Percentiles rank a stretch among this genome's conserved stretches.
phyloP scores from a whole-genome alignment of 192 early-diverging fungal genomes.

The Lunasporangiospora selenospora region DNA sequence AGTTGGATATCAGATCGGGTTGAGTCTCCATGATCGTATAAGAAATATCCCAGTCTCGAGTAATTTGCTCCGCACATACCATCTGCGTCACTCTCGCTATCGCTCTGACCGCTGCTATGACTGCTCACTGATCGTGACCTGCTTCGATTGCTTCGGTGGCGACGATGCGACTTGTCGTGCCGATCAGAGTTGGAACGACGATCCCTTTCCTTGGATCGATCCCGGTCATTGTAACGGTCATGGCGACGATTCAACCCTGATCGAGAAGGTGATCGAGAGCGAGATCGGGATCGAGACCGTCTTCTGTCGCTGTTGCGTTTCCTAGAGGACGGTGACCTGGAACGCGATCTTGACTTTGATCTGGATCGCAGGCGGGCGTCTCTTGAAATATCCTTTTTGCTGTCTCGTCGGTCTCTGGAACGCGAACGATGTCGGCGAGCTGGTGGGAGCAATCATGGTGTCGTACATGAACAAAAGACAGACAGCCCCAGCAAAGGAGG shows the following conservation, averaged over 20 bases:
- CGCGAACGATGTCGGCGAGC: slow-evolving; percentile 28
- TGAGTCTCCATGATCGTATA: too few relatives aligned
- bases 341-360: slow-evolving; percentile 14
- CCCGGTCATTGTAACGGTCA: too few relatives aligned
- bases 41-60: not conserved
- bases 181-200: too few relatives aligned
- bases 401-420: slow-evolving; percentile 11
- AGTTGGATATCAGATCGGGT: too few relatives aligned
- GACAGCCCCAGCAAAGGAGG: not conserved
- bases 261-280: not conserved
- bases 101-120: slow-evolving; percentile 1
- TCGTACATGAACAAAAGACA: slow-evolving; percentile 1
- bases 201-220: too few relatives aligned
- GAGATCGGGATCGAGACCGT: not conserved
- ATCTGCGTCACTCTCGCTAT: slow-evolving; percentile 1
- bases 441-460: not conserved
- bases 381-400: slow-evolving; percentile 3
- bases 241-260: not conserved
- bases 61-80: not conserved
- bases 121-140: slow-evolving; percentile 17
- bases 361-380: slow-evolving; percentile 9
- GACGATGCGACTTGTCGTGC: too few relatives aligned
- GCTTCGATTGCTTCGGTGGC: slow-evolving; percentile 16
- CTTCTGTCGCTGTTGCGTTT: not conserved
- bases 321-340: slow-evolving; percentile 2